phyloP scores from a whole-genome alignment of 306 rosid species.

The Mimosa bimucronata region DNA sequence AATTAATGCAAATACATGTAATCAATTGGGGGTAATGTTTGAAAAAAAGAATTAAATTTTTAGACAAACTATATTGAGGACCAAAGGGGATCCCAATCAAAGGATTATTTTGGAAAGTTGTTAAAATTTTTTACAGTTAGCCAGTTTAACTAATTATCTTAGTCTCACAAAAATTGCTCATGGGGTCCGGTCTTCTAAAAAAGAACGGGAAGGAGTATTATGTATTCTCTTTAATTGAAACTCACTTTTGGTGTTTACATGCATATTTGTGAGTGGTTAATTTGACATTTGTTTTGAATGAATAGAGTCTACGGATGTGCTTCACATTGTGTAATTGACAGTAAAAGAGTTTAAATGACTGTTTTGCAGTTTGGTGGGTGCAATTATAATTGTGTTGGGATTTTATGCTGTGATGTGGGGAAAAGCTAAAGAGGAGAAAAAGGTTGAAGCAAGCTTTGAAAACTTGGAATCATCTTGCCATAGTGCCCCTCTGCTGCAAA shows the following conservation, averaged over 20 bases:
- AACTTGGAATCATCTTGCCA: constrained; percentile 22
- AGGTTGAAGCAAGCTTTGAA: neutral
- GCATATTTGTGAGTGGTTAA: neutral
- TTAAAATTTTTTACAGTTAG: too few species aligned
- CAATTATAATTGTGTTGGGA: constrained; percentile 49
- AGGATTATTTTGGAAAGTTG: neutral
- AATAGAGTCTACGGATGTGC: neutral
- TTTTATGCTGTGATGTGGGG: constrained; percentile 61
- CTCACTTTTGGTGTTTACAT: neutral
- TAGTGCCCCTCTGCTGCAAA: constrained; percentile 50
- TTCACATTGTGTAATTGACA: neutral
- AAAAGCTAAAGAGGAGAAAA: constrained; percentile 47
- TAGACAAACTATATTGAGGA: too few species aligned
- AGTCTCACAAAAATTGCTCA: neutral
- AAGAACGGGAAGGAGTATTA: neutral
- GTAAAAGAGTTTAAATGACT: neutral
- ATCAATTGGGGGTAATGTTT: too few species aligned
- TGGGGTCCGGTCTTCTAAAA: neutral
- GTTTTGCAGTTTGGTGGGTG: constrained; percentile 51
- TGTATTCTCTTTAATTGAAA: neutral
- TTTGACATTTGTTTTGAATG: neutral
- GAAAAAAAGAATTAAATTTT: too few species aligned
- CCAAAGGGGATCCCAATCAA: neutral
- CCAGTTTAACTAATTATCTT: neutral
- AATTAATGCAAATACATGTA: too few species aligned